Conservation (phyloP, 179 eudicot species). For the Silene noctiflora region DNA sequence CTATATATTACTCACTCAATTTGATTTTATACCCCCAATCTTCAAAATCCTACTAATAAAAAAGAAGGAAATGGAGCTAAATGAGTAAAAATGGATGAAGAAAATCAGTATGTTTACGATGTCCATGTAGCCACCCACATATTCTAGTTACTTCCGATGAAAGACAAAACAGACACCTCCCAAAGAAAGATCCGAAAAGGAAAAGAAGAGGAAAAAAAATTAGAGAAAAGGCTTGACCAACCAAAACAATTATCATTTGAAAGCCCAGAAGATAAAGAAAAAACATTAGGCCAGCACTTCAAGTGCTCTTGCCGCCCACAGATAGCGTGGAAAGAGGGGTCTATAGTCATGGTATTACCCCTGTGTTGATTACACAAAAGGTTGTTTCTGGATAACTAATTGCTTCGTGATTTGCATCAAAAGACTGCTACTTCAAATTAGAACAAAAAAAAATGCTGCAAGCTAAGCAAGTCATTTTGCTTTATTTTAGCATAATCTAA, state of each 20-base stretch:
- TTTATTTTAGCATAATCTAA: not conserved
- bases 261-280: not conserved
- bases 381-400: not conserved
- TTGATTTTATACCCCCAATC: too few species aligned
- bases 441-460: not conserved
- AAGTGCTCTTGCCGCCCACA: not conserved
- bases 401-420: not conserved
- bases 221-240: not conserved
- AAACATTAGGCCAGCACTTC: too few species aligned
- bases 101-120: not conserved
- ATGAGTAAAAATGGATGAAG: not conserved
- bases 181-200: not conserved
- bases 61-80: too few species aligned
- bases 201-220: not conserved
- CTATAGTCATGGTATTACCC: not conserved
- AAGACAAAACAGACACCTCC: not conserved
- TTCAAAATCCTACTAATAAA: not conserved
- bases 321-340: not conserved
- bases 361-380: not conserved
- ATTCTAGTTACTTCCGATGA: not conserved
- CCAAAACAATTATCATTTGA: not conserved
- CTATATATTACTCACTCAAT: too few species aligned
- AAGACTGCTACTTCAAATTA: not conserved
- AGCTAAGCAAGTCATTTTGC: not conserved
- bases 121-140: not conserved